These are phyloP conservation scores for Lonicera japonica DNA, from an alignment of 129 eudicot genomes.

Conservation along the genomic window DNA sequence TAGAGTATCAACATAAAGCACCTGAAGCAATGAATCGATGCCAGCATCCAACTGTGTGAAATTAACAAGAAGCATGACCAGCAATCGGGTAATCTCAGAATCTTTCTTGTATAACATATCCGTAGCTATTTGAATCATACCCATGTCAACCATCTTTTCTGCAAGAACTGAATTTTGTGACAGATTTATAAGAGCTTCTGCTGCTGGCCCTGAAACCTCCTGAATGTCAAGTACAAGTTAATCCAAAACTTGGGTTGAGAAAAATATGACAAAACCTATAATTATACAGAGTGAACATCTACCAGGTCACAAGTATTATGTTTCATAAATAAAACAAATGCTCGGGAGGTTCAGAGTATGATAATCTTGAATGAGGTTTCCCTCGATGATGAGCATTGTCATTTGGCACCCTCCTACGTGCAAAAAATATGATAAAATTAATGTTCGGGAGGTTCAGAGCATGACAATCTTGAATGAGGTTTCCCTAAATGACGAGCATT, in stretches of 20 bases:
- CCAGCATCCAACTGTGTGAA: conserved; percentile 89
- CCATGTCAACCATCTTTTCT: conserved; percentile 61
- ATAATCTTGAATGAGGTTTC: not conserved
- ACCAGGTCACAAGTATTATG: not conserved
- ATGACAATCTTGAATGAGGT: not conserved
- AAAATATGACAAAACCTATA: not conserved
- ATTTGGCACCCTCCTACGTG: not conserved
- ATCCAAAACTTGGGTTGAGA: not conserved
- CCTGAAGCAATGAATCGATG: conserved; percentile 92
- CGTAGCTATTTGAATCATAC: conserved; percentile 47
- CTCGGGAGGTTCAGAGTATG: not conserved
- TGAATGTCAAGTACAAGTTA: conserved; percentile 16
- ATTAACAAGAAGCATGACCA: conserved; percentile 75
- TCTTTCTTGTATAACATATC: conserved; percentile 55
- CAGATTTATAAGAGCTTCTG: conserved; percentile 74
- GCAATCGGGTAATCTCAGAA: conserved; percentile 39
- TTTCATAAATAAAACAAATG: not conserved
- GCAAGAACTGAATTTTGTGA: conserved; percentile 66
- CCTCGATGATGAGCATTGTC: not conserved
- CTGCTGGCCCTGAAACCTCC: conserved; percentile 91
- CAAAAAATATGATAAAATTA: too few relatives aligned
- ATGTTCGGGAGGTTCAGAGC: not conserved
- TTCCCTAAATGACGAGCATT: not conserved
- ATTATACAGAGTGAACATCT: not conserved
- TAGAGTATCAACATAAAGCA: conserved; percentile 7